Conservation (phyloP, 352 stramenopile species). For the Pythium chondricola region DNA sequence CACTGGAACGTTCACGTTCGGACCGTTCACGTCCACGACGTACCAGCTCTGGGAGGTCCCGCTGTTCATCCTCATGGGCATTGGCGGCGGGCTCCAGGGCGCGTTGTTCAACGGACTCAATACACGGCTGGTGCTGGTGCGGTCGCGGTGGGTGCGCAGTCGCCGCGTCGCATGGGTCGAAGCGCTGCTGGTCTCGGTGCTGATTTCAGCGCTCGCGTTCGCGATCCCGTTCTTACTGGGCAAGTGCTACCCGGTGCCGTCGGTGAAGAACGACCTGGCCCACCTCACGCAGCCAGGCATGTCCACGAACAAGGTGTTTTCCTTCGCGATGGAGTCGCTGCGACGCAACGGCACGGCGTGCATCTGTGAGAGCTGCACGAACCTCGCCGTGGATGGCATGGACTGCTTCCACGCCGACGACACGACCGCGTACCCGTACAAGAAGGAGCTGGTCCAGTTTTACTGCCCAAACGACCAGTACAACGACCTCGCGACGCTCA, state of each 20-base stretch:
- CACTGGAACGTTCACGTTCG: slow-evolving; percentile 68
- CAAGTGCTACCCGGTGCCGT: slow-evolving; percentile 54
- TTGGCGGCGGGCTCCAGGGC: slow-evolving; percentile 77
- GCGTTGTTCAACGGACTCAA: slow-evolving; percentile 78
- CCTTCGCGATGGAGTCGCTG: slow-evolving; percentile 65
- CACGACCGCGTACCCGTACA: slow-evolving; percentile 71
- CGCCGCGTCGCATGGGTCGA: slow-evolving; percentile 50
- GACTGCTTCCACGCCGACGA: slow-evolving; percentile 67
- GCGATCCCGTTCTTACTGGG: slow-evolving; percentile 54
- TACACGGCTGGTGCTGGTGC: slow-evolving; percentile 35
- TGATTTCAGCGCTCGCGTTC: slow-evolving; percentile 64
- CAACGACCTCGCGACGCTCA: slow-evolving; percentile 96
- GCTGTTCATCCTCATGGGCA: slow-evolving; percentile 83
- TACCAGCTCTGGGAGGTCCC: slow-evolving; percentile 86
- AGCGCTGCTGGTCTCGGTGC: slow-evolving; percentile 43
- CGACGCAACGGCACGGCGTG: slow-evolving; percentile 60
- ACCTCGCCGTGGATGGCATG: slow-evolving; percentile 36
- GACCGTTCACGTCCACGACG: slow-evolving; percentile 56
- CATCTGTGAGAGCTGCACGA: slow-evolving; percentile 61
- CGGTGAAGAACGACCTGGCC: slow-evolving; percentile 45
- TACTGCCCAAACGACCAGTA: slow-evolving; percentile 94
- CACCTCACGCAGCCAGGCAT: slow-evolving; percentile 33
- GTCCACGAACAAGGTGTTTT: slow-evolving; percentile 49
- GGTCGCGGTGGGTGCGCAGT: slow-evolving; percentile 54
- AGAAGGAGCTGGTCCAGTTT: slow-evolving; percentile 90